Conservation (phyloP, 768 basidiomycete species). For the Tylopilus cervinicoccineus region DNA sequence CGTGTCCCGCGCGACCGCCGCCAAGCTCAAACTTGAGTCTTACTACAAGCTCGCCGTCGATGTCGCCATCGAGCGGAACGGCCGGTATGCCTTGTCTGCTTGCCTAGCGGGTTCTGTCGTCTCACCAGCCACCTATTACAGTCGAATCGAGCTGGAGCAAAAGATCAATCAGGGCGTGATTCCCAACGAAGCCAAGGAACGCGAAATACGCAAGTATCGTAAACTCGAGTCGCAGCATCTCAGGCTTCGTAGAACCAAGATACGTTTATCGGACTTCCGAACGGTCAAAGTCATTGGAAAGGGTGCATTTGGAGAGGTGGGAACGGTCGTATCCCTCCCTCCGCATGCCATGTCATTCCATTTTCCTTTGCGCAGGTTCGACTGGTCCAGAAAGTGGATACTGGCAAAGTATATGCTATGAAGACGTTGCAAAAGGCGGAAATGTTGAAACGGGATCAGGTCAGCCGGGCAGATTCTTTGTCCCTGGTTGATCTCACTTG, state of each 20-base stretch:
- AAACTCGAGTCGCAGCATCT: conserved; percentile 87
- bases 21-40: conserved; percentile 94
- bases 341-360: conserved; percentile 2
- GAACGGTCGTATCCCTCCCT: conserved; percentile 12
- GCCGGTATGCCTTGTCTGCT: conserved; percentile 52
- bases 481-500: conserved; percentile 4
- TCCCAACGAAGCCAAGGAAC: conserved; percentile 78
- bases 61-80: conserved; percentile 92
- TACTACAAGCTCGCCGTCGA: conserved; percentile 99
- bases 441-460: conserved; percentile 99
- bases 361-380: conserved; percentile 56
- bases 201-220: conserved; percentile 83
- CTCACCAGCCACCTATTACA: conserved; percentile 28
- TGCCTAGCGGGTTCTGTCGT: not conserved
- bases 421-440: conserved; percentile 97
- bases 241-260: conserved; percentile 88
- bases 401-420: conserved; percentile 98
- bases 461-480: conserved; percentile 31
- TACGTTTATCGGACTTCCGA: conserved; percentile 88
- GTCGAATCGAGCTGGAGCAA: conserved; percentile 87
- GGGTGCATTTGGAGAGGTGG: conserved; percentile 95
- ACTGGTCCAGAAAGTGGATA: conserved; percentile 94
- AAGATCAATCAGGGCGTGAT: conserved; percentile 72
- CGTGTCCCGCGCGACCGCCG: conserved; percentile 84
- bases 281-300: conserved; percentile 99